Evolutionary conservation across 2,329 filamentous ascomycete genomes (phyloP), one percentile per base, ranked within the genome.

Genomic region (Lecanicillium sp.): DNA sequence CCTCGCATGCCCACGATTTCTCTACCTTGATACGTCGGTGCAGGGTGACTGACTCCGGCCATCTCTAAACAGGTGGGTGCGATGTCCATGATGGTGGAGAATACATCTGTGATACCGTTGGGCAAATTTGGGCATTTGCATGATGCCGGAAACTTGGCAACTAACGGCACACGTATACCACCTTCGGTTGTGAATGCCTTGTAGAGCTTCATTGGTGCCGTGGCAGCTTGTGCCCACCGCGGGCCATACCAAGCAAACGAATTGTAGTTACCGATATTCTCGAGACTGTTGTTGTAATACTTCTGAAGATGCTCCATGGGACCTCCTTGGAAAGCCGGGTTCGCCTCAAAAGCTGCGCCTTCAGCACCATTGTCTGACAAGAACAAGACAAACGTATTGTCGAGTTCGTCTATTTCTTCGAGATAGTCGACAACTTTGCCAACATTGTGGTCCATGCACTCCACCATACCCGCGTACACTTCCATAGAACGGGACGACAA

Each of bases 191-290:
- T 66, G 52, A 63, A 71, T 15, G 62, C 61, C 54, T 64, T 68
- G 58, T 62, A 68, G 10, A 64, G 41, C 11, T 65, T 54, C 15
- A 58, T 62, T 2, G 67, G 67, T 0, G 66, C 66, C 2, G 65
- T 69, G 4, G 66, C 60, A 0, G 67, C 66, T 30, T 63, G 60
- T 2, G 76, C 76, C 75, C 77, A 79, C 12, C 70, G 69, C 3
- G 73, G 73, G 2, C 78, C 78, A 53, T 81, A 81, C 78, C 78
- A 82, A 50, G 79, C 73, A 57, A 78, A 82, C 2, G 71, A 76
- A 57, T 80, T 66, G 66, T 14, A 74, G 70, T 55, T 75, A 5
- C 77, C 77, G 14, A 80, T 66, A 51, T 81, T 81, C 10, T 78
- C 75, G 4, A 78, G 43, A 23, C 50, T 54, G 49, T 40, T 73